These are phyloP conservation scores for Dendrobium catenatum DNA, from an alignment of 106 monocot species.

Conservation along the genomic window DNA sequence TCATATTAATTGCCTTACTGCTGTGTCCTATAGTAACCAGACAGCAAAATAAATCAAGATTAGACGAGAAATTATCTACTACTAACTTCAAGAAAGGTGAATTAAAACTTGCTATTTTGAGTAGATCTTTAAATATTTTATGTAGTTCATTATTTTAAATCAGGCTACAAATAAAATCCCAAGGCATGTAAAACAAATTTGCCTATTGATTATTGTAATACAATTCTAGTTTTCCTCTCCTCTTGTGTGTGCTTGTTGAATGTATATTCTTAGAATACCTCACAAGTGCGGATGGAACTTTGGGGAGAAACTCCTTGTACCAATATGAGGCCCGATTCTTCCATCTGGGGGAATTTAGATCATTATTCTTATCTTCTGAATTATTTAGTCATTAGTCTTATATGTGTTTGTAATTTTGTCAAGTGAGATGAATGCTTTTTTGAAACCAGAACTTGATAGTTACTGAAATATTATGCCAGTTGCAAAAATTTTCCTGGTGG, in stretches of 20 bases:
- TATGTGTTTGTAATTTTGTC: no score
- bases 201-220: not conserved
- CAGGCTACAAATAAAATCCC: not conserved
- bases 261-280: not conserved
- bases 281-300: not conserved
- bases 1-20: not conserved
- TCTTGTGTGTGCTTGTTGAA: not conserved
- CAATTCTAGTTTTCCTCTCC: not conserved
- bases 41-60: not conserved
- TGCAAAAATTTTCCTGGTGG: no score
- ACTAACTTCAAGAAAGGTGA: no score
- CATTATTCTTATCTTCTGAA: no score
- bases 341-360: no score
- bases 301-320: no score
- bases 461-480: no score
- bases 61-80: not conserved
- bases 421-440: no score
- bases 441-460: no score
- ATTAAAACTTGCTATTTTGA: not conserved
- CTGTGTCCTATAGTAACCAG: not conserved
- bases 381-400: no score
- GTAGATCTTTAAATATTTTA: not conserved
- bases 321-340: no score
- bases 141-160: not conserved
- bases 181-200: not conserved